Evolutionary conservation across 1,284 basidiomycete species (phyloP).

Genomic region (Cutaneotrichosporon dermatis): DNA sequence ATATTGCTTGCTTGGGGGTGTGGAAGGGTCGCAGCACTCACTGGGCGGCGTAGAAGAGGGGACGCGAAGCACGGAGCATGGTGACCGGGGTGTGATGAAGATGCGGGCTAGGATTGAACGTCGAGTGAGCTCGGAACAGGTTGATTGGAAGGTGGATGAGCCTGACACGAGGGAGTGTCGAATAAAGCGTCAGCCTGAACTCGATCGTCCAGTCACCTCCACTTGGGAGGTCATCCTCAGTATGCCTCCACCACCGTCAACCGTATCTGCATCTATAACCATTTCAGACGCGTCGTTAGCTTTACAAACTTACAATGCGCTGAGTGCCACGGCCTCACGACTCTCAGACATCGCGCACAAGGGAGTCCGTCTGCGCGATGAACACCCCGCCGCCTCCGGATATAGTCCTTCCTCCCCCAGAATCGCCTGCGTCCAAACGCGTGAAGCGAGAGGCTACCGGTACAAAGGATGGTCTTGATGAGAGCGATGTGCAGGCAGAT

Average conservation of each 20-base stretch:
- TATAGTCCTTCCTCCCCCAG: conserved; percentile 5
- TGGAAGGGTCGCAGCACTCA: conserved; percentile 23
- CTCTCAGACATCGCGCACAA: neutral
- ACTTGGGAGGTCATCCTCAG: neutral
- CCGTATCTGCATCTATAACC: too few species aligned
- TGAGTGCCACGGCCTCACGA: neutral
- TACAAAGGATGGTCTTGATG: too few species aligned
- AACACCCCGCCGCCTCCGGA: conserved; percentile 10
- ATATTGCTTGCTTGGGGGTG: too few species aligned
- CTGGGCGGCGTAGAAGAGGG: conserved; percentile 53
- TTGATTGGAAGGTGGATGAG: neutral
- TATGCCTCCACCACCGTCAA: too few species aligned
- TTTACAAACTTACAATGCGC: too few species aligned
- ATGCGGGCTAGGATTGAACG: too few species aligned
- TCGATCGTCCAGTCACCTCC: neutral
- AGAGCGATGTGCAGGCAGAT: neutral
- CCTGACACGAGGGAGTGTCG: neutral
- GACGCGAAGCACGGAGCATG: conserved; percentile 76
- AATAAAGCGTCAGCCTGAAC: neutral
- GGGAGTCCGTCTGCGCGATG: neutral
- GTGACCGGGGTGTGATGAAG: neutral
- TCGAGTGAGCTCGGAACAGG: too few species aligned
- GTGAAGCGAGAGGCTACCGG: neutral
- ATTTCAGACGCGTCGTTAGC: too few species aligned
- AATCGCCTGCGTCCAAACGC: conserved; percentile 2